A percentile compares a stretch with the other conserved stretches of the same genome.
phyloP scores from a whole-genome alignment of 345 rosid species.

The Geranium brycei region DNA sequence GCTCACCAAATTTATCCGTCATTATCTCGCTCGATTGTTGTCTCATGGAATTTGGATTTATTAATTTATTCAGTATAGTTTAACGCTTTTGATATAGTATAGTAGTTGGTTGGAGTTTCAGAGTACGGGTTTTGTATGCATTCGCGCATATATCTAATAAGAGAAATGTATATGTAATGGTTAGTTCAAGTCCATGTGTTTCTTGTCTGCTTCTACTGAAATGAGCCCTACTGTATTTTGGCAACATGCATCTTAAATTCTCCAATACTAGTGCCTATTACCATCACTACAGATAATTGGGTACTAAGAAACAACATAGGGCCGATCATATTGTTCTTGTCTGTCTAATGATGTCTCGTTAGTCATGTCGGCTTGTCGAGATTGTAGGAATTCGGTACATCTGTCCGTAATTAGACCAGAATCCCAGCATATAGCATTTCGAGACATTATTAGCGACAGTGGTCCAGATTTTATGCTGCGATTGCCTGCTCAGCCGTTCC shows the following conservation, averaged over 20 bases:
- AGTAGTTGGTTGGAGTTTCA: neutral
- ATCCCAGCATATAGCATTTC: too few relatives aligned
- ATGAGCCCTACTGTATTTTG: too few relatives aligned
- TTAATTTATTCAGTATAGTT: too few relatives aligned
- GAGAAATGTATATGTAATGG: neutral
- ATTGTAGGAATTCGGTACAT: neutral
- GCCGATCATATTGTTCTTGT: neutral
- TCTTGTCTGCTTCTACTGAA: too few relatives aligned
- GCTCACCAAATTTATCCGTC: neutral
- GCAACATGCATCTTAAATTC: too few relatives aligned
- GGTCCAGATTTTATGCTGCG: neutral
- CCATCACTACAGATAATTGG: neutral
- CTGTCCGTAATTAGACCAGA: too few relatives aligned
- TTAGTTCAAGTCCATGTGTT: neutral
- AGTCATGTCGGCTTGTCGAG: neutral
- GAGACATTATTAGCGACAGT: neutral
- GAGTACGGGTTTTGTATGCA: neutral
- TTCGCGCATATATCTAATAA: neutral
- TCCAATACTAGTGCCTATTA: too few relatives aligned
- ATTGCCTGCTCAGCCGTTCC: neutral
- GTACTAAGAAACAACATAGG: neutral
- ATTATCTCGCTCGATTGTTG: constrained; percentile 6
- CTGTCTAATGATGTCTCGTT: neutral
- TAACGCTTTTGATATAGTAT: neutral
- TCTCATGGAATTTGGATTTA: neutral